Percentiles rank a stretch among this genome's conserved stretches.
Conservation (phyloP, 2,329 filamentous ascomycete species). For the Aureobasidium sp. region DNA sequence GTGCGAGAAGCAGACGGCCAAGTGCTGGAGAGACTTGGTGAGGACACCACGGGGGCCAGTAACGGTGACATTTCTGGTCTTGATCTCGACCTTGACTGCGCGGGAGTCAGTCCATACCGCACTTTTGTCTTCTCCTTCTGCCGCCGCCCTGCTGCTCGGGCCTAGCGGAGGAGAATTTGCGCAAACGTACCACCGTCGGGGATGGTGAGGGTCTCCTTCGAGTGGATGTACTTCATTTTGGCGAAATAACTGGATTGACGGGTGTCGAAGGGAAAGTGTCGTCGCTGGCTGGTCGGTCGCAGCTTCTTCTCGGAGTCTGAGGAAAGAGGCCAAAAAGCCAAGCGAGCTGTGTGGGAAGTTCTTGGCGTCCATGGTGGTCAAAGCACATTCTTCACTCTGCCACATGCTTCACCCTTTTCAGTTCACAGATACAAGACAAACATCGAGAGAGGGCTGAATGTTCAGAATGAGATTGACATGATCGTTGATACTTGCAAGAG, state of each 20-base stretch:
- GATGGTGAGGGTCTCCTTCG: conserved; percentile 88
- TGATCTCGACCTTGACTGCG: conserved; percentile 94
- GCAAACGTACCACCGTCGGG: conserved; percentile 81
- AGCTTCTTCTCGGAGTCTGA: background rate
- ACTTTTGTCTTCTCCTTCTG: conserved; percentile 3
- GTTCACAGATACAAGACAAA: too few relatives aligned
- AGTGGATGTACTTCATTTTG: conserved; percentile 99
- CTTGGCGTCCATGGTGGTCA: too few relatives aligned
- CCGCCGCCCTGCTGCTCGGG: conserved; percentile 17
- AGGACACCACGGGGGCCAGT: conserved; percentile 88
- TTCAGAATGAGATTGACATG: too few relatives aligned
- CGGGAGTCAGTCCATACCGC: conserved; percentile 21
- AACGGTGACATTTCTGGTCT: conserved; percentile 92
- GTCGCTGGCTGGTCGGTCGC: conserved; percentile 15
- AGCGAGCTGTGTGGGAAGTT: conserved; percentile 8
- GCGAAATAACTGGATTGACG: conserved; percentile 25
- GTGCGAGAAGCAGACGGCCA: conserved; percentile 91
- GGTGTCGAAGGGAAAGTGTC: conserved; percentile 17
- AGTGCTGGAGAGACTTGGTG: conserved; percentile 90
- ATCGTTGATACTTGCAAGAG: too few relatives aligned
- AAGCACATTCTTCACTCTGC: too few relatives aligned
- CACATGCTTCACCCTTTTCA: too few relatives aligned
- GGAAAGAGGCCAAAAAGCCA: background rate
- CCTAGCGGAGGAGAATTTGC: background rate
- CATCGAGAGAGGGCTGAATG: too few relatives aligned